Evolutionary conservation across 441 rosid genomes (phyloP), one percentile per base, ranked within the genome.

Genomic region (Adansonia gregorii): DNA sequence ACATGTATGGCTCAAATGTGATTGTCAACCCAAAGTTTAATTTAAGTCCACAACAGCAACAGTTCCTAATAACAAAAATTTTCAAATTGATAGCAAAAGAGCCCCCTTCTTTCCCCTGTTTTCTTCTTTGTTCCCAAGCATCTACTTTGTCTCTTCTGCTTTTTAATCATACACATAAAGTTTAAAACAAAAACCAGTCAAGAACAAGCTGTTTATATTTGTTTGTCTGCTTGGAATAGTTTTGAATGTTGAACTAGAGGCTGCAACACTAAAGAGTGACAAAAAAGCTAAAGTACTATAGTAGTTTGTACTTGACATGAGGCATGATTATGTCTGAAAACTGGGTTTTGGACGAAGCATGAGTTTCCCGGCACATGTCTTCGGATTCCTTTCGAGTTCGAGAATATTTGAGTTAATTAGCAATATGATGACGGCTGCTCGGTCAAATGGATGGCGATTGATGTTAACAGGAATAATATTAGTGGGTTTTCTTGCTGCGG

Each of bases 401-500:
- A 60, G 15, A 24, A 22, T 60, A 60, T 11, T 20, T 56, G 61
- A 59, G 64, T 10, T 60, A 60, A 31, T 14, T 56, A 43, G 73
- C 45, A 67, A 68, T 52, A 27, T 22, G 70, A 6, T 67, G 72
- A 83, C 87, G 27, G 27, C 27, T 86, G 86, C 76, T 75, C 43
- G 55, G 51, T 71, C 61, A 39, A 71, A 72, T 70, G 39, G 81
- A 85, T 54, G 82, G 79, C 41, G 66, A 58, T 76, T 83, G 80
- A 76, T 80, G 74, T 79, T 77, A 17, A 45, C 72, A 9, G 78
- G 58, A 52, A 45, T 61, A 17, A 12, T 81, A 71, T 77, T 83
- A 63, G 67, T 85, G 65, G 78, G 80, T n/a, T 78, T 61, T 74
- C 48, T 89, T 35, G 76, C 67, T 59, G 31, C 75, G 31, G 81